Conservation (phyloP, 345 rosid species). For the Arabis alpina region DNA sequence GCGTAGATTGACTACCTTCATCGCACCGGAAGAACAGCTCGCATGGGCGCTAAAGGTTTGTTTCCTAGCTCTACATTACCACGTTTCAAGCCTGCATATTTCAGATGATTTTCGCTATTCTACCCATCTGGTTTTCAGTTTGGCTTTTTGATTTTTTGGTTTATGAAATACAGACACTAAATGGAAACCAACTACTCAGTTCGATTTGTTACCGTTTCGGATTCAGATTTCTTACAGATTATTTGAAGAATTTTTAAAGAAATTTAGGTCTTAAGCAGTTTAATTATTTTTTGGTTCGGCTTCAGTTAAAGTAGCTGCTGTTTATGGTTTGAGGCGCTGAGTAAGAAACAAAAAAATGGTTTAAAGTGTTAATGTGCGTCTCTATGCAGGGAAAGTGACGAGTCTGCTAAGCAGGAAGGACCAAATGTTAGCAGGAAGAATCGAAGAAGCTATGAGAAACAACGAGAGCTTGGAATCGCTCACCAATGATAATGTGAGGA, state of each 20-base stretch:
- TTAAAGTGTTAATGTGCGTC: slow-evolving; percentile 8
- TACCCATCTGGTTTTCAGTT: not conserved
- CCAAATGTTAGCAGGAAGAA: slow-evolving; percentile 58
- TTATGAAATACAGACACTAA: too few relatives aligned
- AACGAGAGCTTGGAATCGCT: slow-evolving; percentile 87
- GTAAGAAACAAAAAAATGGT: too few relatives aligned
- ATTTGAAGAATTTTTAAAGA: not conserved
- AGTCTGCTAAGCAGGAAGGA: slow-evolving; percentile 78
- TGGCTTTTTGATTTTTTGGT: not conserved
- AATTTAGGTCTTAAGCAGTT: not conserved
- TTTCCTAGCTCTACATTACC: not conserved
- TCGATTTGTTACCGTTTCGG: too few relatives aligned
- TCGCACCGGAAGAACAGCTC: slow-evolving; percentile 96
- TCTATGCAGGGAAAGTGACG: slow-evolving; percentile 77
- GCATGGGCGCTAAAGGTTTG: slow-evolving; percentile 98
- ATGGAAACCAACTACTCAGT: not conserved
- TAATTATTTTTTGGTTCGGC: too few relatives aligned
- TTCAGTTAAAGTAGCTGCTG: too few relatives aligned
- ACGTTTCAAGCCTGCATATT: not conserved
- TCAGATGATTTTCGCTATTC: not conserved
- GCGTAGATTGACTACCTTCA: slow-evolving; percentile 92
- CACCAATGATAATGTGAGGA: slow-evolving; percentile 60
- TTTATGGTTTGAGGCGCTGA: not conserved
- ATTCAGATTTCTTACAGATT: too few relatives aligned
- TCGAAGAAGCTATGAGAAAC: slow-evolving; percentile 81